Evolutionary conservation across 2,329 filamentous ascomycete species (phyloP).

Genomic region (Trichoderma pleuroti): DNA sequence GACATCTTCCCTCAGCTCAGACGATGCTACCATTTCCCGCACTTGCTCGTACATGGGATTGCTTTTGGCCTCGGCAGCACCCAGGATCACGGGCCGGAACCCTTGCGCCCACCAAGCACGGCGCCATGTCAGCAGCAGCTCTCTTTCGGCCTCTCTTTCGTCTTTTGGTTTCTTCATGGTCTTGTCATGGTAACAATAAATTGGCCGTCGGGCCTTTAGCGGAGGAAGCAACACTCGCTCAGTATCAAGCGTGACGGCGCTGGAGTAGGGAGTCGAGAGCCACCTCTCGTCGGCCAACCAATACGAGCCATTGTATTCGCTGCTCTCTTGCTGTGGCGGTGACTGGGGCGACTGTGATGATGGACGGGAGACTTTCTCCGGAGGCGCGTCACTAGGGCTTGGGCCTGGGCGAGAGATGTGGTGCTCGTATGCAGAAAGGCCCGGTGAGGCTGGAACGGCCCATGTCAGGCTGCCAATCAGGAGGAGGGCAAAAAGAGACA

Average conservation of each 20-base stretch:
- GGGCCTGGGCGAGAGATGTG: constrained; percentile 48
- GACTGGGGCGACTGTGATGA: constrained; percentile 73
- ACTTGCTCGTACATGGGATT: constrained; percentile 75
- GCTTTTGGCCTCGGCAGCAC: constrained; percentile 73
- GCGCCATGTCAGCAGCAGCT: constrained; percentile 80
- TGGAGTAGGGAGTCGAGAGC: constrained; percentile 81
- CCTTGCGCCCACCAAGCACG: constrained; percentile 95
- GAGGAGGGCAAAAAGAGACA: constrained; percentile 53
- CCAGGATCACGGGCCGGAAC: constrained; percentile 79
- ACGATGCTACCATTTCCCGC: constrained; percentile 59
- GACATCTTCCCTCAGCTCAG: constrained; percentile 63
- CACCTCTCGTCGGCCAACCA: constrained; percentile 92
- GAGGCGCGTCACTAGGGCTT: constrained; percentile 39
- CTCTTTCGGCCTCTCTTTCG: constrained; percentile 68
- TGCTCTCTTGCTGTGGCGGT: constrained; percentile 71
- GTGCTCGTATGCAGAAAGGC: constrained; percentile 48
- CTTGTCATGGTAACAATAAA: constrained; percentile 90
- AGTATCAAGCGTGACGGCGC: constrained; percentile 73
- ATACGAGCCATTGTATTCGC: constrained; percentile 70
- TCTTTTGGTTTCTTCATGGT: constrained; percentile 59
- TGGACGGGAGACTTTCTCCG: constrained; percentile 55
- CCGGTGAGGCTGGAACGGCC: constrained; percentile 46
- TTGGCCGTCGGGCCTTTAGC: constrained; percentile 62
- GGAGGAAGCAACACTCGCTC: constrained; percentile 80
- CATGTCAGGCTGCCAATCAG: constrained; percentile 52